Evolutionary conservation across 2,329 filamentous ascomycete species (phyloP), one percentile per base, ranked within the genome.

Genomic region (Talaromyces sp.): DNA sequence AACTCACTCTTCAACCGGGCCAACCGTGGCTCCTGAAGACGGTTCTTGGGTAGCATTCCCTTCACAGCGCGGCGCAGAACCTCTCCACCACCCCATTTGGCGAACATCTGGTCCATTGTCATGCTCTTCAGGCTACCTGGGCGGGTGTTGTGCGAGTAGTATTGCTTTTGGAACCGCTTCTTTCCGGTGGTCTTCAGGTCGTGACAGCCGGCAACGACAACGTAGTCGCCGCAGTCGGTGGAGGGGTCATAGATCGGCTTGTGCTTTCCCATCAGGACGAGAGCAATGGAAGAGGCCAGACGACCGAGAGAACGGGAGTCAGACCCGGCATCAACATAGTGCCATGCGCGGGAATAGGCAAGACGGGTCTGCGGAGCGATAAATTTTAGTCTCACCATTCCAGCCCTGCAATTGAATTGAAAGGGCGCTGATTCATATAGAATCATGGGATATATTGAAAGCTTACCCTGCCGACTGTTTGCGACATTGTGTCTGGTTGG

Each of bases 181-280:
- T 90, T 89, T 62, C 94, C 94, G 7, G 94, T 97, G 1, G 86
- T 88, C 77, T 92, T 86, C 45, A 99, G 81, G 43, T 93, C 86
- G 36, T 88, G 84, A 80, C 94, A 97, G 73, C 91, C 87, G 33
- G 90, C 90, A 47, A 94, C 92, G 1, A 99, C 93, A 11, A 99
- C 92, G 75, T 99, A 99, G 84, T 99, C 94, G 65, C 94, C 94
- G 82, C 94, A 97, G 81, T 99, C 94, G 56, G 92, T 97, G 19
- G 91, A 96, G 1, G 94, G 94, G 77, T 97, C 90, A 79, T 86
- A 99, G 74, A 94, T 96, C 19, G 94, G 94, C 79, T 99, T 99
- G 83, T 99, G 89, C 82, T 99, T 99, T 77, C 94, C 94, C 92
- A 97, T 97, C 47, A 97, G 85, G 55, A 90, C 81, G 49, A 87